Evolutionary conservation across 2,329 filamentous ascomycete genomes (phyloP).

Genomic region (Trichoderma cornu-damae): DNA sequence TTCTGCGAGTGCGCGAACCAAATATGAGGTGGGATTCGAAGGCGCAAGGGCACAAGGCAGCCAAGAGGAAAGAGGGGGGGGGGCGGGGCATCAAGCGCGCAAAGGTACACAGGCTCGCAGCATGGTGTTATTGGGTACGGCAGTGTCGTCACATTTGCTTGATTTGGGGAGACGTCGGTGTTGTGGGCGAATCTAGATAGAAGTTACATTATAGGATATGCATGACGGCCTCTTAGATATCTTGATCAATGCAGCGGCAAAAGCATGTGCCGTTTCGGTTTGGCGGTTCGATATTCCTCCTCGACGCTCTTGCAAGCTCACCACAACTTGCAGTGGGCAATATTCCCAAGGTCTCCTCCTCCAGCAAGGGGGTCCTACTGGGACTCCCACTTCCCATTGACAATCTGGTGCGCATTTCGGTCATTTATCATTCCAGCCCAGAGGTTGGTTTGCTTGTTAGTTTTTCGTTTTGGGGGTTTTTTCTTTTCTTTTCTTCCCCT

Average conservation of each 20-base stretch:
- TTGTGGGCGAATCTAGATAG: background rate
- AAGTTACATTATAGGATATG: conserved; percentile 6
- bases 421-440: background rate
- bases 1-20: background rate
- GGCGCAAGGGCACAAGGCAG: background rate
- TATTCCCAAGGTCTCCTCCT: no score
- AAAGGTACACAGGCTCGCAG: background rate
- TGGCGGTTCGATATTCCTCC: background rate
- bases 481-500: no score
- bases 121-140: background rate
- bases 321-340: no score
- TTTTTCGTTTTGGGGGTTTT: no score
- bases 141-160: background rate
- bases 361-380: background rate
- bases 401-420: background rate
- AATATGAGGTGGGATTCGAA: background rate
- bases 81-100: no score
- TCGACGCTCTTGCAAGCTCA: background rate
- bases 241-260: background rate
- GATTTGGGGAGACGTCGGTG: background rate
- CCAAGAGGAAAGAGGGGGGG: background rate
- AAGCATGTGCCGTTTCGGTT: background rate
- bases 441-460: background rate
- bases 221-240: background rate
- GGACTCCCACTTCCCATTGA: background rate